Evolutionary conservation across 2,329 filamentous ascomycete genomes (phyloP).

Genomic region (Parastagonospora nodorum): DNA sequence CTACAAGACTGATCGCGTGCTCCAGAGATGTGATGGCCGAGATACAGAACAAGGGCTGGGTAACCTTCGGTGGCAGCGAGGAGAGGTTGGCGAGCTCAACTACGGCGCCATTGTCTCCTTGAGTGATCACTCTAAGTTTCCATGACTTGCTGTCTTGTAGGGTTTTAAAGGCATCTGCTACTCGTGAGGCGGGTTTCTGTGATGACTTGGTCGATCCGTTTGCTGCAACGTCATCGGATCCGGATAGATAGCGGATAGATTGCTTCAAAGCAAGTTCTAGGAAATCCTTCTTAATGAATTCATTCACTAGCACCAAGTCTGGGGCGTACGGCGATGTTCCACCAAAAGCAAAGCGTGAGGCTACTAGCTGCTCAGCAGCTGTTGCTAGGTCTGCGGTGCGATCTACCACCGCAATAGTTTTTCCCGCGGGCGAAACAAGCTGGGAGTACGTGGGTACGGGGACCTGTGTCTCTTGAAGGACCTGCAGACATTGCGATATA

Average conservation of each 20-base stretch:
- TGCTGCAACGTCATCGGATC: slow-evolving; percentile 5
- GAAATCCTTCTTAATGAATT: slow-evolving; percentile 63
- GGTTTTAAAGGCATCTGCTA: slow-evolving; percentile 8
- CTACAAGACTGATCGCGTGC: slow-evolving; percentile 57
- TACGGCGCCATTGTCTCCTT: slow-evolving; percentile 30
- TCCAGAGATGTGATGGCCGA: slow-evolving; percentile 57
- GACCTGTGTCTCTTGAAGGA: slow-evolving; percentile 38
- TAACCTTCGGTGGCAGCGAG: slow-evolving; percentile 44
- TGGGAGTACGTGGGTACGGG: slow-evolving; percentile 28
- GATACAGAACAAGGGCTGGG: slow-evolving; percentile 52
- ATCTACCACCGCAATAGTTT: slow-evolving; percentile 63
- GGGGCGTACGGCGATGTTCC: slow-evolving; percentile 66
- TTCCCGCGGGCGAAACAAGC: slow-evolving; percentile 43
- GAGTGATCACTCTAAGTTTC: slow-evolving; percentile 25
- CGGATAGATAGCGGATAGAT: slow-evolving; percentile 34
- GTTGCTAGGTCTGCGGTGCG: slow-evolving; percentile 60
- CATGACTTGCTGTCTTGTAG: slow-evolving; percentile 24
- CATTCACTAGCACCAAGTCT: slow-evolving; percentile 68
- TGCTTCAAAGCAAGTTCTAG: slow-evolving; percentile 55
- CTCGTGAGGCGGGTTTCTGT: slow-evolving; percentile 13
- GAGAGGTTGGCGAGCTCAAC: slow-evolving; percentile 34
- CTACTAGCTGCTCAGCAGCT: slow-evolving; percentile 60
- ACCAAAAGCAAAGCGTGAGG: slow-evolving; percentile 60
- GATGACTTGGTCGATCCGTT: slow-evolving; percentile 15
- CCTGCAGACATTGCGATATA: slow-evolving; percentile 30